Conservation (phyloP, 108 stramenopile species). For the Schizochytrium sp. region DNA sequence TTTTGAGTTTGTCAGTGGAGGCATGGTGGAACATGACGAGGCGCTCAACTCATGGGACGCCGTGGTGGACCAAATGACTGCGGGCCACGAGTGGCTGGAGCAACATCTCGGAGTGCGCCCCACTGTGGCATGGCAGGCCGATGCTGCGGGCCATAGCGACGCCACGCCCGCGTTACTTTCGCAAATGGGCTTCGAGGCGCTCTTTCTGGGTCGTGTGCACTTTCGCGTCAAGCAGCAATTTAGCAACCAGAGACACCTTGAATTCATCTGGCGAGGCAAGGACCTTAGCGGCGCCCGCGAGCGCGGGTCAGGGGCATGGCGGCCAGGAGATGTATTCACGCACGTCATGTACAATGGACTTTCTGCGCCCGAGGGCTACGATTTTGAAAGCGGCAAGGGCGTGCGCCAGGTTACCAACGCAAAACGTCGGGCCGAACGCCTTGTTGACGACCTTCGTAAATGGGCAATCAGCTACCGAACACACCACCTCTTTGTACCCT, state of each 20-base stretch:
- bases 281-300: not conserved
- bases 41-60: not conserved
- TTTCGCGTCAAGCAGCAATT: not conserved
- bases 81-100: not conserved
- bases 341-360: not conserved
- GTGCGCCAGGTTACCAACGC: conserved; percentile 2
- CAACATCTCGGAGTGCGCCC: not conserved
- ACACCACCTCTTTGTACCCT: conserved; percentile 11
- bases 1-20: not conserved
- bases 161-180: not conserved
- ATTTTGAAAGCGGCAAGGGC: conserved; percentile 16
- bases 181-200: not conserved
- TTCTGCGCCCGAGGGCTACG: not conserved
- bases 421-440: not conserved
- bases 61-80: not conserved
- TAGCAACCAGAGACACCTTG: not conserved
- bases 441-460: not conserved
- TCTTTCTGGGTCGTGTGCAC: not conserved
- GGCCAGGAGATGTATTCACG: not conserved
- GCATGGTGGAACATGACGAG: conserved; percentile 1
- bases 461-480: not conserved
- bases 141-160: not conserved
- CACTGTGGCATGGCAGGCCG: not conserved
- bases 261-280: not conserved
- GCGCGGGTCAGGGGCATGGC: not conserved